A percentile compares a stretch with the other conserved stretches of the same genome.
Conservation (phyloP, 108 stramenopile genomes). For the Stephanodiscus minutulus region DNA sequence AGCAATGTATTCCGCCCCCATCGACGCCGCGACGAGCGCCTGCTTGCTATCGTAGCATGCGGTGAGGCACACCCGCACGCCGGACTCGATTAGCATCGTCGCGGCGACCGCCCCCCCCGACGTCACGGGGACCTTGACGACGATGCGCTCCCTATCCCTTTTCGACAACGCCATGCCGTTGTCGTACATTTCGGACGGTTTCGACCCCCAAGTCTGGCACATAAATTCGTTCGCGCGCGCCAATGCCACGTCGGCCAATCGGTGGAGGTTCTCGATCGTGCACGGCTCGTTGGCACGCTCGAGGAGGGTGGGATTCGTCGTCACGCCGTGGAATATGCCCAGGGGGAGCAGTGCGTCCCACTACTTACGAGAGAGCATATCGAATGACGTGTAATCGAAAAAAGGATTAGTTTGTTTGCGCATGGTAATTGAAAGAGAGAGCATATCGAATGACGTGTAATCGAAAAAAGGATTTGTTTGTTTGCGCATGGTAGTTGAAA, state of each 20-base stretch:
- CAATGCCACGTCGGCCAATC: slow-evolving; percentile 47
- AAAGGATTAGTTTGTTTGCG: too few species aligned
- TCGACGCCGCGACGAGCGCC: slow-evolving; percentile 57
- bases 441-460: too few species aligned
- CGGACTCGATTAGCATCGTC: slow-evolving; percentile 49
- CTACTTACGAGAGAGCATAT: too few species aligned
- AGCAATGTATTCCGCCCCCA: slow-evolving; percentile 67
- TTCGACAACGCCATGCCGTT: slow-evolving; percentile 59
- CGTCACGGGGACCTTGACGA: slow-evolving; percentile 73
- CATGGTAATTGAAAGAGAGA: too few species aligned
- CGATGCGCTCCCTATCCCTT: slow-evolving; percentile 58
- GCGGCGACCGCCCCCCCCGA: slow-evolving; percentile 57
- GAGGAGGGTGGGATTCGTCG: slow-evolving; percentile 68
- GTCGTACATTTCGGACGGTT: slow-evolving; percentile 57
- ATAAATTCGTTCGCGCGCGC: slow-evolving; percentile 61
- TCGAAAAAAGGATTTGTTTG: not conserved
- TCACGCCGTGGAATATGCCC: slow-evolving; percentile 73
- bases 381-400: too few species aligned
- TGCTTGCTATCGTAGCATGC: slow-evolving; percentile 66
- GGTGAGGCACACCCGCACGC: slow-evolving; percentile 70
- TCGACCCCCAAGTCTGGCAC: slow-evolving; percentile 73
- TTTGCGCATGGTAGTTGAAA: too few species aligned
- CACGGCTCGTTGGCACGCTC: slow-evolving; percentile 58
- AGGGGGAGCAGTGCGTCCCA: slow-evolving; percentile 62
- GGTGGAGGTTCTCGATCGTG: slow-evolving; percentile 56